Evolutionary conservation across 2,329 filamentous ascomycete species (phyloP).

Genomic region (Sporothrix phasma): DNA sequence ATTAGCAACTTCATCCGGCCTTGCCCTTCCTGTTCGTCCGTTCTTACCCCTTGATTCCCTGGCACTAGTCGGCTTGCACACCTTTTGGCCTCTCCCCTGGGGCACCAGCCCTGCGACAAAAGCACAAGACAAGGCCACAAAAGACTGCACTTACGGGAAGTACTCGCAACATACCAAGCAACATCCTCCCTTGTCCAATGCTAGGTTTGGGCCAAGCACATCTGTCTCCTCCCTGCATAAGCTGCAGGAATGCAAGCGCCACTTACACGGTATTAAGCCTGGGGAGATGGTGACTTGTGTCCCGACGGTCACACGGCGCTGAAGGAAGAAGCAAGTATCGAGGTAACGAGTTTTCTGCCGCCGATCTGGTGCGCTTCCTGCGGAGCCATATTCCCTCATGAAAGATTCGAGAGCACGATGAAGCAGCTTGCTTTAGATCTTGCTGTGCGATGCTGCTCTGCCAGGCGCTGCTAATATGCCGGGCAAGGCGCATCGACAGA

Average conservation of each 20-base stretch:
- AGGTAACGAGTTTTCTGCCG: neutral
- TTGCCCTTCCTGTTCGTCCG: neutral
- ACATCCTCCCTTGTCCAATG: neutral
- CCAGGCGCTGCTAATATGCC: no score
- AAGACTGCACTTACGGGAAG: no score
- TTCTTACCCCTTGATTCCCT: constrained; percentile 10
- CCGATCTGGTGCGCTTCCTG: neutral
- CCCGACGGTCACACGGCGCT: neutral
- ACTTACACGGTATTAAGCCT: neutral
- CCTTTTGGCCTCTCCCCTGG: neutral
- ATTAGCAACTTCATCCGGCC: neutral
- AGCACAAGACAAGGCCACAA: neutral
- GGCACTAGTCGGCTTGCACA: neutral
- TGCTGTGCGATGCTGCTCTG: neutral
- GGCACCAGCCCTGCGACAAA: neutral
- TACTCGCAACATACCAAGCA: neutral
- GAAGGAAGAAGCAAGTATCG: neutral
- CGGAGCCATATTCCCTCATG: neutral
- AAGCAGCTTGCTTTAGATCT: neutral
- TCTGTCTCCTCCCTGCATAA: constrained; percentile 9
- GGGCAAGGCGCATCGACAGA: neutral
- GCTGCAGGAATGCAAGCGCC: neutral
- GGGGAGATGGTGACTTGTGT: neutral
- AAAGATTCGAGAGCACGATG: neutral
- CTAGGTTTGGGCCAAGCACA: neutral